Evolutionary conservation across 2,329 filamentous ascomycete species (phyloP), one percentile per base, ranked within the genome.

Genomic region (Botrytis deweyae): DNA sequence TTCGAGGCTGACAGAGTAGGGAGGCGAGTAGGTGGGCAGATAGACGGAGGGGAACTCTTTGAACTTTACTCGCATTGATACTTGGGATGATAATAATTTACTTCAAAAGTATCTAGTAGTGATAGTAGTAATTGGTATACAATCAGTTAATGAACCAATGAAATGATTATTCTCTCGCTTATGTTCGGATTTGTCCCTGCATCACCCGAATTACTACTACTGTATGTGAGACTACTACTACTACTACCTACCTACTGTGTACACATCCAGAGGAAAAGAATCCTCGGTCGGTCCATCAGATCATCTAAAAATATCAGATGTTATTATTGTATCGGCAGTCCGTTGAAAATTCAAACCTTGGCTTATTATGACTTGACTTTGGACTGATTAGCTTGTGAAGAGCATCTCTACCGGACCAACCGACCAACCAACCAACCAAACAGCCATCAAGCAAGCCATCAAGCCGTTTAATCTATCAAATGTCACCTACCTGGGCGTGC

Each of bases 1-100:
- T 40, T 67, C 46, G 33, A 67, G 65, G 65, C 65, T 67, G 65
- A 55, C n/a, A 67, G 22, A 55, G 46, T 10, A 55, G 6, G 12
- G 2, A n/a, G 22, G 46, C 0, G 20, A 7, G n/a, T 25, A 14
- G 61, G 25, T 22, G 9, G 46, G 20, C 44, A 49, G 44, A 22
- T 49, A 20, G 18, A 46, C 1, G 18, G 44, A 46, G 44, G 44
- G 18, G 16, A 18, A 9, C 44, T 46, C 20, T 46, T 46, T 46
- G 44, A 22, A 4, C 20, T 46, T 9, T 46, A 38, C 9, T 33
- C 33, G 33, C 33, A 33, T 3, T 33, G 33, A 4, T 38, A 46
- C 33, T 40, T 42, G 42, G 38, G 38, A 40, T n/a, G 38, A 42
- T 64, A 20, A 29, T 38, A 14, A 64, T 20, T 33, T 16, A 12